phyloP scores from a whole-genome alignment of 2,329 filamentous ascomycete genomes.

The Aureobasidium sp. region DNA sequence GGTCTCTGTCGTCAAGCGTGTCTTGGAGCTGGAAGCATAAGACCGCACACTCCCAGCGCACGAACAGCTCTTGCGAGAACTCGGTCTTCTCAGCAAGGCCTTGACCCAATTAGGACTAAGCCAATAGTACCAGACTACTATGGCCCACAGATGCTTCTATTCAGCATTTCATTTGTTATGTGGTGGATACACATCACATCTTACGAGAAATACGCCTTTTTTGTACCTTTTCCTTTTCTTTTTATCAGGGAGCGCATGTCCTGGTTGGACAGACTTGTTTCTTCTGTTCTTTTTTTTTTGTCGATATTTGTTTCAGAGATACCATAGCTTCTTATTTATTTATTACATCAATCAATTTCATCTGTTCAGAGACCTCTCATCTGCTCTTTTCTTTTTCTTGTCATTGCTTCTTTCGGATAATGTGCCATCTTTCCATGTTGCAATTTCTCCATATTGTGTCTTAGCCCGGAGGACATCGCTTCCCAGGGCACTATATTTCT shows the following conservation, averaged over 20 bases:
- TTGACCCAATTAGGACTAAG: no score
- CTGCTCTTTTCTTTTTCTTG: neutral
- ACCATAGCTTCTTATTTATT: slow-evolving; percentile 9
- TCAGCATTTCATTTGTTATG: neutral
- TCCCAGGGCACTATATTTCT: neutral
- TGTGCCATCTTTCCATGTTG: neutral
- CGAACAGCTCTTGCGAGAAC: neutral
- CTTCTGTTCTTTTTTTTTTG: neutral
- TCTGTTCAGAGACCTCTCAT: neutral
- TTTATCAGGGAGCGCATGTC: neutral
- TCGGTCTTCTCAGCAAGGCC: neutral
- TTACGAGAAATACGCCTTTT: slow-evolving; percentile 6
- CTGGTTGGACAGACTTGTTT: neutral
- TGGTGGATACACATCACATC: neutral
- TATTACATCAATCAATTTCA: no score
- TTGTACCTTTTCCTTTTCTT: neutral
- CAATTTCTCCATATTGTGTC: neutral
- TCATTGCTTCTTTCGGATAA: neutral
- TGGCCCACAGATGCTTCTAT: neutral
- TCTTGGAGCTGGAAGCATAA: slow-evolving; percentile 32
- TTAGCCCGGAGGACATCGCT: neutral
- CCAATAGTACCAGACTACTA: no score
- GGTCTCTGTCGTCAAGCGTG: slow-evolving; percentile 28
- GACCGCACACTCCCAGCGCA: neutral
- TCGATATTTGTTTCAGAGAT: slow-evolving; percentile 7